Conservation (phyloP, 2,329 filamentous ascomycete species). For the Periconia sp. region DNA sequence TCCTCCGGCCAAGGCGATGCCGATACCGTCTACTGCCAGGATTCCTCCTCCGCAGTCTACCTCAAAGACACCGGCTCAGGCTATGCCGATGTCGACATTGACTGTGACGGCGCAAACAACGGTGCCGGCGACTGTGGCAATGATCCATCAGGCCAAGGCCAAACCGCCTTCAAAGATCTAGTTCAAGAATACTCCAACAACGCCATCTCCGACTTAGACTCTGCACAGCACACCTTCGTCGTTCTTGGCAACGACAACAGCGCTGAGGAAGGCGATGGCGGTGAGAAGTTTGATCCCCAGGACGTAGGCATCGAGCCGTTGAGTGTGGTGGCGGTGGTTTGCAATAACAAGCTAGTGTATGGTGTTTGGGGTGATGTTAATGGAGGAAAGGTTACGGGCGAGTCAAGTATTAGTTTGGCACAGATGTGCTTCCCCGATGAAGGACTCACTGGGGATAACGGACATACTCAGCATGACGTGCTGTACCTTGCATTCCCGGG, state of each 20-base stretch:
- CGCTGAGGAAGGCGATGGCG: slow-evolving; percentile 18
- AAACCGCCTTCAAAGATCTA: slow-evolving; percentile 54
- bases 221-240: slow-evolving; percentile 60
- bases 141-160: slow-evolving; percentile 48
- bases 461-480: slow-evolving; percentile 64
- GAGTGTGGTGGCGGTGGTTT: slow-evolving; percentile 63
- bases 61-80: slow-evolving; percentile 50
- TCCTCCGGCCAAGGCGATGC: slow-evolving; percentile 18
- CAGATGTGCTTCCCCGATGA: slow-evolving; percentile 60
- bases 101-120: slow-evolving; percentile 61
- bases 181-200: slow-evolving; percentile 16
- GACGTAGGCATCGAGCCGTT: slow-evolving; percentile 56
- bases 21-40: slow-evolving; percentile 29
- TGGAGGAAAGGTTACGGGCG: slow-evolving; percentile 61
- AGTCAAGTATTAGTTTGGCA: slow-evolving; percentile 64
- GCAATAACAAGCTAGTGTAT: slow-evolving; percentile 59
- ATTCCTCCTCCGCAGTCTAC: slow-evolving; percentile 48
- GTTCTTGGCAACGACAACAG: slow-evolving; percentile 58
- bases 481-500: slow-evolving; percentile 68
- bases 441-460: slow-evolving; percentile 60
- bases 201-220: slow-evolving; percentile 55
- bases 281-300: slow-evolving; percentile 20
- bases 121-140: slow-evolving; percentile 48
- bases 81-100: slow-evolving; percentile 64
- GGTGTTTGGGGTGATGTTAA: slow-evolving; percentile 69